Percentiles rank a stretch among this genome's conserved stretches.
These are phyloP conservation scores for Candida khao-thaluensis DNA, from an alignment of 805 yeast species.

Conservation along the genomic window DNA sequence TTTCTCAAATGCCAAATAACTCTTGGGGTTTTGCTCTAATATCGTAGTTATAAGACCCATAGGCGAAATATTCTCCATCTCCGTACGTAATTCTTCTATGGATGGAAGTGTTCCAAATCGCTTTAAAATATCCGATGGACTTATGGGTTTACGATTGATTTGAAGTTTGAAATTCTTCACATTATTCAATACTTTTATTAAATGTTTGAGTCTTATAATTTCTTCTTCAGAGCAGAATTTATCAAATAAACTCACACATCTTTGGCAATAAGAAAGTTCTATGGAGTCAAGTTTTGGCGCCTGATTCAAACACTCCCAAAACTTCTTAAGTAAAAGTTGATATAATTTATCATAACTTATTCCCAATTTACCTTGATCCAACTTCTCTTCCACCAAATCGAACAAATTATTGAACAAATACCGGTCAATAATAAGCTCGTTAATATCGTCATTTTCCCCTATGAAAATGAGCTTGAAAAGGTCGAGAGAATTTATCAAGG, in stretches of 20 bases:
- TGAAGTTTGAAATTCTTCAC: constrained; percentile 37
- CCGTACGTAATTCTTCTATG: constrained; percentile 13
- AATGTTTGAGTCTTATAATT: constrained; percentile 25
- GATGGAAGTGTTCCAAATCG: constrained; percentile 19
- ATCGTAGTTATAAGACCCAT: constrained; percentile 39
- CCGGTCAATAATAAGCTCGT: constrained; percentile 24
- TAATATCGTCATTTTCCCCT: constrained; percentile 4
- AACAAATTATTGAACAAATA: constrained; percentile 29
- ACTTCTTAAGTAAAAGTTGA: constrained; percentile 23
- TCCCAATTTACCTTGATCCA: constrained; percentile 11
- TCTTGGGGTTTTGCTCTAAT: constrained; percentile 53
- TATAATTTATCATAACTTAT: constrained; percentile 15
- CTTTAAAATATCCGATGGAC: constrained; percentile 38
- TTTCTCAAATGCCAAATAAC: constrained; percentile 46
- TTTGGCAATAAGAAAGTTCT: constrained; percentile 23
- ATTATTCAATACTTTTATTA: constrained; percentile 34
- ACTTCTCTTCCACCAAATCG: constrained; percentile 20
- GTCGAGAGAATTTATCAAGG: constrained; percentile 19
- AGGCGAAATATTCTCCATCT: constrained; percentile 23
- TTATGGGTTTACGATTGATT: constrained; percentile 31
- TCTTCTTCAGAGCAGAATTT: constrained; percentile 11
- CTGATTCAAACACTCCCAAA: constrained; percentile 33
- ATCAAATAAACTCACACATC: constrained; percentile 30
- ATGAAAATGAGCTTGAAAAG: constrained; percentile 25
- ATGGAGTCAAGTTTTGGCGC: constrained; percentile 35